A percentile compares a stretch with the other conserved stretches of the same genome.
Evolutionary conservation across 495 filamentous ascomycete genomes (phyloP).

Genomic region (Annulohypoxylon moriforme): DNA sequence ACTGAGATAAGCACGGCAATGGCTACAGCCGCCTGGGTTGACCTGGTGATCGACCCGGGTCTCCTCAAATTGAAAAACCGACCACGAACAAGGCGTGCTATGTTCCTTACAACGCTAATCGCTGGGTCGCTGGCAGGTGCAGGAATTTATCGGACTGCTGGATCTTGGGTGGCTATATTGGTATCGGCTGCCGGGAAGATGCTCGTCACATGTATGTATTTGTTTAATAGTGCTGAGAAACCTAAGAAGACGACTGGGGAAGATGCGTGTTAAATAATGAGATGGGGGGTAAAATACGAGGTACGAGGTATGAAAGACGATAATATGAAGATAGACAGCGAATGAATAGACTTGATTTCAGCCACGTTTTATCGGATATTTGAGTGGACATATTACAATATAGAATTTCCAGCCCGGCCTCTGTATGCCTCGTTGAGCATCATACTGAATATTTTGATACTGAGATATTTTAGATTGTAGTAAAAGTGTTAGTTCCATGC

Average conservation of each 20-base stretch:
- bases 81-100: slow-evolving; percentile 61
- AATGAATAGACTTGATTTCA: slow-evolving; percentile 2
- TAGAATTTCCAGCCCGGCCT: no score
- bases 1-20: slow-evolving; percentile 75
- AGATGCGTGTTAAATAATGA: slow-evolving; percentile 34
- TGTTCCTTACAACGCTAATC: slow-evolving; percentile 63
- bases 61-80: slow-evolving; percentile 60
- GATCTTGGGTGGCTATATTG: slow-evolving; percentile 56
- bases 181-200: slow-evolving; percentile 59
- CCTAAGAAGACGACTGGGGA: slow-evolving; percentile 36
- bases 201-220: slow-evolving; percentile 57
- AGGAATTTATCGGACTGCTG: slow-evolving; percentile 54
- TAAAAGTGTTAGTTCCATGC: no score
- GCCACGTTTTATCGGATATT: background rate
- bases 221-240: slow-evolving; percentile 55
- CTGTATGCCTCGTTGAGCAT: no score
- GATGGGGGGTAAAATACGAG: background rate
- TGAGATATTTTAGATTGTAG: no score
- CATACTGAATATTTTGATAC: no score
- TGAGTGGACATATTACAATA: no score
- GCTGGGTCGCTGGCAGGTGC: slow-evolving; percentile 67
- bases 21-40: slow-evolving; percentile 73
- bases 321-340: background rate
- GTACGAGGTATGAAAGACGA: background rate
- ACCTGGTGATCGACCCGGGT: slow-evolving; percentile 66